Conservation (phyloP, 805 yeast species). For the Metschnikowia sp. region DNA sequence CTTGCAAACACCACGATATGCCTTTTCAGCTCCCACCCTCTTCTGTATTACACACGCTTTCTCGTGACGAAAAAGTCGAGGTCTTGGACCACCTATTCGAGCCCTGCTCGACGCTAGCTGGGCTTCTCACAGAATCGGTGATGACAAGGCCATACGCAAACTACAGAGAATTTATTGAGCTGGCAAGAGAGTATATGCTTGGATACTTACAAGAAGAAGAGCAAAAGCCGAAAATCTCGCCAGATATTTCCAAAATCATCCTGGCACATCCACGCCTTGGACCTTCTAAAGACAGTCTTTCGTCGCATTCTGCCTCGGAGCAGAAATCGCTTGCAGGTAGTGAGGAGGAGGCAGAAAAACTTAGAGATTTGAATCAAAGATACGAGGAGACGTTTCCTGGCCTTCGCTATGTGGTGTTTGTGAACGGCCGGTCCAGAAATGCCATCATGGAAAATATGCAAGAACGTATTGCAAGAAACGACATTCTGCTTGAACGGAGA, state of each 20-base stretch:
- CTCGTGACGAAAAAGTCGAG: slow-evolving; percentile 27
- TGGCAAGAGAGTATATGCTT: slow-evolving; percentile 37
- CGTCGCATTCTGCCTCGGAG: slow-evolving; percentile 65
- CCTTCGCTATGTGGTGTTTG: slow-evolving; percentile 82
- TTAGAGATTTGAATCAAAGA: slow-evolving; percentile 50
- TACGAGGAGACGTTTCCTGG: slow-evolving; percentile 68
- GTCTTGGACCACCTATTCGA: slow-evolving; percentile 61
- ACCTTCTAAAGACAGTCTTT: slow-evolving; percentile 49
- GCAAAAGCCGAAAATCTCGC: slow-evolving; percentile 18
- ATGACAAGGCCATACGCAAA: slow-evolving; percentile 18
- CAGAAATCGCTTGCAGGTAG: slow-evolving; percentile 59
- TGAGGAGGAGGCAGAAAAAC: slow-evolving; percentile 46
- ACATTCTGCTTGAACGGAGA: slow-evolving; percentile 50
- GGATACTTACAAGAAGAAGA: slow-evolving; percentile 25
- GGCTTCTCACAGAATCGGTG: slow-evolving; percentile 29
- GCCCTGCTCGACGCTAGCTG: slow-evolving; percentile 50
- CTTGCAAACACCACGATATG: neutral
- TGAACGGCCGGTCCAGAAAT: slow-evolving; percentile 71
- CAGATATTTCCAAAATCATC: slow-evolving; percentile 52
- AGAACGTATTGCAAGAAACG: slow-evolving; percentile 47
- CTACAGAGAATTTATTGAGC: slow-evolving; percentile 43
- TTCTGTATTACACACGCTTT: slow-evolving; percentile 10
- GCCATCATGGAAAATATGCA: slow-evolving; percentile 53
- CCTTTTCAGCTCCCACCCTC: slow-evolving; percentile 11
- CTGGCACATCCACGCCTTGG: slow-evolving; percentile 92